Percentiles rank a stretch among this genome's conserved stretches.
Conservation (phyloP, 345 rosid species). For the Toxicodendron radicans region DNA sequence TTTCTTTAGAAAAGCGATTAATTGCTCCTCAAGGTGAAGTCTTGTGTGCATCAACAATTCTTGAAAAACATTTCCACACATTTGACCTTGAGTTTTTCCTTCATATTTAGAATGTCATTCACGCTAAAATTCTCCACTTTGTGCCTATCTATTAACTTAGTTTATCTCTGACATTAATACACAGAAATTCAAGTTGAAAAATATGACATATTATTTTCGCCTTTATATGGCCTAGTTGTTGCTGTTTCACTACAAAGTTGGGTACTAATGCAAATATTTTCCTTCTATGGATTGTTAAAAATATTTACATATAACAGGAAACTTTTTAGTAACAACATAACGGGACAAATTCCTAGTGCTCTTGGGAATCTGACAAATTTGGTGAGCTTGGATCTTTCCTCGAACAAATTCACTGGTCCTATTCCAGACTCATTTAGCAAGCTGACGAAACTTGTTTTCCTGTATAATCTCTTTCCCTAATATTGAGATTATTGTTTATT, state of each 20-base stretch:
- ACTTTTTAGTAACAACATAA: conserved; percentile 41
- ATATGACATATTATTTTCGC: too few relatives aligned
- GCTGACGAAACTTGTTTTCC: conserved; percentile 34
- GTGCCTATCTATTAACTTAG: too few relatives aligned
- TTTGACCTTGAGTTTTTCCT: too few relatives aligned
- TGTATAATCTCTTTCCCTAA: conserved; percentile 29
- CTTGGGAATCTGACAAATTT: conserved; percentile 39
- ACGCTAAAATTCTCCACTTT: too few relatives aligned
- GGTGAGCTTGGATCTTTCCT: conserved; percentile 49
- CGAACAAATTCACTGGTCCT: conserved; percentile 34
- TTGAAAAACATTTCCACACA: too few relatives aligned
- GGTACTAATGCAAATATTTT: neutral
- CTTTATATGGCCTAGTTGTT: neutral
- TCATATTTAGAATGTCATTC: too few relatives aligned
- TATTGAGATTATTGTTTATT: neutral
- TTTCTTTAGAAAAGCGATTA: too few relatives aligned
- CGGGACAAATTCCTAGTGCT: conserved; percentile 36
- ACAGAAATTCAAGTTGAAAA: too few relatives aligned
- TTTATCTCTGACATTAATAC: too few relatives aligned
- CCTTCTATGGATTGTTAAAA: neutral
- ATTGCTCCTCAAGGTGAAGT: too few relatives aligned
- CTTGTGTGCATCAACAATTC: too few relatives aligned
- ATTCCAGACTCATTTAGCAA: conserved; percentile 40
- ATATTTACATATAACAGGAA: conserved; percentile 24
- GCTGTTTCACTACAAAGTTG: neutral